Percentiles rank a stretch among this genome's conserved stretches.
These are phyloP conservation scores for Clitopilus passeckerianus DNA, from an alignment of 768 basidiomycete species.

Conservation along the genomic window DNA sequence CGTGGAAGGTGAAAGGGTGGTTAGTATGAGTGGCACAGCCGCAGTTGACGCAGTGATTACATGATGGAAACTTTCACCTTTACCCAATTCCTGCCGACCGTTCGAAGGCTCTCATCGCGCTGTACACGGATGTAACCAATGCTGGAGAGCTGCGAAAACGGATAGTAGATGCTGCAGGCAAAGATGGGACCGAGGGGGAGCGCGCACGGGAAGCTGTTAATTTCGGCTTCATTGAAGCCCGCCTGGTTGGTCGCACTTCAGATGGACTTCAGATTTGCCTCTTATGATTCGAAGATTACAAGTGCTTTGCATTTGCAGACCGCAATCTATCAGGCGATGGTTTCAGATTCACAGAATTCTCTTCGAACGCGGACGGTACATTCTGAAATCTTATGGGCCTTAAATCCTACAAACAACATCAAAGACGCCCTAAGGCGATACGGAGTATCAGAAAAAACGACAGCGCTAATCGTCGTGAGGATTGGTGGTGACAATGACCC, in stretches of 20 bases:
- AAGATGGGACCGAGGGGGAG: conserved; percentile 57
- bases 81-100: conserved; percentile 40
- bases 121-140: conserved; percentile 68
- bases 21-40: conserved; percentile 1
- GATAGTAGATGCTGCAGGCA: conserved; percentile 66
- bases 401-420: conserved; percentile 90
- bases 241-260: conserved; percentile 49
- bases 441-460: conserved; percentile 68
- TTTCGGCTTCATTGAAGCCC: conserved; percentile 88
- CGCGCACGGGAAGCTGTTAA: conserved; percentile 73
- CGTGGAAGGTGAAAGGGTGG: neutral
- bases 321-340: conserved; percentile 76
- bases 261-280: neutral
- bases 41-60: conserved; percentile 2
- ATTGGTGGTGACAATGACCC: conserved; percentile 35
- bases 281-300: conserved; percentile 55
- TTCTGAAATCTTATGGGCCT: conserved; percentile 83
- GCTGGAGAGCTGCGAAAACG: conserved; percentile 53
- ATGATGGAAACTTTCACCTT: conserved; percentile 54
- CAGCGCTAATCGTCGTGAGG: conserved; percentile 67
- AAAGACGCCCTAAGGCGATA: conserved; percentile 84
- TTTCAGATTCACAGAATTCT: conserved; percentile 52
- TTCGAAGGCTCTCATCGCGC: conserved; percentile 50
- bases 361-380: conserved; percentile 85
- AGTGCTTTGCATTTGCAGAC: conserved; percentile 79